These are phyloP conservation scores for Trametes hirsuta DNA, from an alignment of 1,284 basidiomycete species.

Conservation along the genomic window DNA sequence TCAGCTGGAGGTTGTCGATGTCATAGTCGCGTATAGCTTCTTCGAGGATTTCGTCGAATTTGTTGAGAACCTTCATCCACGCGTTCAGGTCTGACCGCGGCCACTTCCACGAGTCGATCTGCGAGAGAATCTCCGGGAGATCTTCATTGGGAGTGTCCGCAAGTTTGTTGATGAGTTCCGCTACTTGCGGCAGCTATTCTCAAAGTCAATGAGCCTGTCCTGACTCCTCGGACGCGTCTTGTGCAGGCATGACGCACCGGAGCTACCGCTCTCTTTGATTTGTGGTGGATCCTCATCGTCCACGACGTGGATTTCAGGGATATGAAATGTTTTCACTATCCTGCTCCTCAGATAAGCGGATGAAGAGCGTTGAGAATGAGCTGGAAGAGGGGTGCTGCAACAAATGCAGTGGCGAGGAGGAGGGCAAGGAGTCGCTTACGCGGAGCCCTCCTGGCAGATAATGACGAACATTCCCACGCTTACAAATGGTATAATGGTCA, in stretches of 20 bases:
- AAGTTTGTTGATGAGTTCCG: conserved; percentile 74
- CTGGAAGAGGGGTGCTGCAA: conserved; percentile 11
- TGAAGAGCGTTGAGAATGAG: conserved; percentile 10
- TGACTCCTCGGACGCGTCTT: conserved; percentile 6
- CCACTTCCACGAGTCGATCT: conserved; percentile 88
- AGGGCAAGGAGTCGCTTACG: conserved; percentile 29
- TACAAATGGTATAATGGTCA: conserved; percentile 8
- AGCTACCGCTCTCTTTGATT: conserved; percentile 74
- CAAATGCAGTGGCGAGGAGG: conserved; percentile 20
- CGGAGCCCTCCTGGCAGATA: conserved; percentile 19
- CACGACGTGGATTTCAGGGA: conserved; percentile 50
- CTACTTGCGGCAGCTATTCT: conserved; percentile 72
- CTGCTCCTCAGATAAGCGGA: background rate
- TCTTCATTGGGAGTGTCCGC: conserved; percentile 66
- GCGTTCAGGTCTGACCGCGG: conserved; percentile 96
- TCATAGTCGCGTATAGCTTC: conserved; percentile 83
- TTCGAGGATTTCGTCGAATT: conserved; percentile 90
- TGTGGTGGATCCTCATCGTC: conserved; percentile 81
- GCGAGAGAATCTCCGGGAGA: conserved; percentile 62
- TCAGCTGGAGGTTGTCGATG: conserved; percentile 81
- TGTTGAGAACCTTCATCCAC: conserved; percentile 95
- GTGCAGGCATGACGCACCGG: conserved; percentile 52
- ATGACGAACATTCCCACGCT: conserved; percentile 27
- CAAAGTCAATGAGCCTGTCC: background rate
- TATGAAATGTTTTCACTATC: conserved; percentile 29